phyloP scores from a whole-genome alignment of 164 flowering plant genomes.

The Liriodendron chinense region DNA sequence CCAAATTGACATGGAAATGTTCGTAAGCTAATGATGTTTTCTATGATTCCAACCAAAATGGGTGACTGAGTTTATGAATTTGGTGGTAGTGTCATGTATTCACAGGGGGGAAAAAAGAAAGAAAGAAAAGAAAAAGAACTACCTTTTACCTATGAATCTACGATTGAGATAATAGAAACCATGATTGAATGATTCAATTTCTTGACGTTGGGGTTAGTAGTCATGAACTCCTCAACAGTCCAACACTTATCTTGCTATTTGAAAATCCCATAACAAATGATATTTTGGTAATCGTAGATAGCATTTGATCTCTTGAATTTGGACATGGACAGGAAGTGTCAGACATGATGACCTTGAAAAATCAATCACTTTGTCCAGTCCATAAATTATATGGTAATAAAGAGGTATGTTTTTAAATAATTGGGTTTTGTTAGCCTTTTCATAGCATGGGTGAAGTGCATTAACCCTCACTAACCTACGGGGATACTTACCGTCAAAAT shows the following conservation, averaged over 20 bases:
- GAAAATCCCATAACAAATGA: neutral
- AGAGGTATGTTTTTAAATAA: neutral
- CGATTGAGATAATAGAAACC: no score
- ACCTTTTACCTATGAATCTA: no score
- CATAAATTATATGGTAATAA: no score
- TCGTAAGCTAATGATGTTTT: neutral
- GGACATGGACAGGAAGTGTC: no score
- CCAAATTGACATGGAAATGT: neutral
- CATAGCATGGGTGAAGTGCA: neutral
- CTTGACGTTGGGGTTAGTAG: neutral
- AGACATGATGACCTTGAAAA: no score
- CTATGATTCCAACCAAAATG: neutral
- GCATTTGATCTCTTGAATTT: neutral
- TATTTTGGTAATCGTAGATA: neutral
- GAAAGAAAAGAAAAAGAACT: neutral
- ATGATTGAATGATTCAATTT: neutral
- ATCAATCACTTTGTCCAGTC: no score
- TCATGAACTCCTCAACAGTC: neutral
- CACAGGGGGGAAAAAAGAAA: no score
- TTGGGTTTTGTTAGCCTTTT: neutral
- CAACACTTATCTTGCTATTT: neutral
- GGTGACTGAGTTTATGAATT: neutral
- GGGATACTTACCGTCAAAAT: no score
- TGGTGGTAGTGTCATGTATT: neutral
- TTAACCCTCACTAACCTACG: no score